phyloP scores from a whole-genome alignment of 805 yeast species.

The Schwanniomyces sp. region DNA sequence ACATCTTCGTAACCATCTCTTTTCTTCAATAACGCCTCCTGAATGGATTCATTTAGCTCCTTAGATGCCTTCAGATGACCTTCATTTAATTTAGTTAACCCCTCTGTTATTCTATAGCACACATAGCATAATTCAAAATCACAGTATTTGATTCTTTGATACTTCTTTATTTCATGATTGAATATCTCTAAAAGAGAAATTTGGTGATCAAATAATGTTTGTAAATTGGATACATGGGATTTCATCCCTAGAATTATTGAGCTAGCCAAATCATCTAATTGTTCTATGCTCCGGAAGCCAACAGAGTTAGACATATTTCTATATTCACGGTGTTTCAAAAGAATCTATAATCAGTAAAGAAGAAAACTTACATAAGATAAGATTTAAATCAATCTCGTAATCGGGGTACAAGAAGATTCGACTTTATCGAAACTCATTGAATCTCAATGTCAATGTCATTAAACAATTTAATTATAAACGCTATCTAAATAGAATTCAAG shows the following conservation, averaged over 20 bases:
- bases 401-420: not conserved
- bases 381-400: not conserved
- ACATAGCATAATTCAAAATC: constrained; percentile 39
- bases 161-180: constrained; percentile 30
- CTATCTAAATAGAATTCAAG: constrained; percentile 6
- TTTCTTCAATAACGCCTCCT: constrained; percentile 16
- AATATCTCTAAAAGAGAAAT: constrained; percentile 34
- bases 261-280: constrained; percentile 3
- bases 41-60: constrained; percentile 15
- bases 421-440: too few species aligned
- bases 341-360: not conserved
- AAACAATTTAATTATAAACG: too few species aligned
- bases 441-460: too few species aligned
- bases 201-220: constrained; percentile 25
- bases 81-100: constrained; percentile 7
- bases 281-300: not conserved
- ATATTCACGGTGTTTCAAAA: not conserved
- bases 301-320: constrained; percentile 1
- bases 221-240: constrained; percentile 7
- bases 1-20: constrained; percentile 6
- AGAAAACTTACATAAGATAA: not conserved
- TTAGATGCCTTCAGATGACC: constrained; percentile 9
- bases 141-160: constrained; percentile 28
- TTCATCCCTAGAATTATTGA: constrained; percentile 8
- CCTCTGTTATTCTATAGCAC: constrained; percentile 15